Base-by-base conservation (phyloP, 441 rosid genomes). In the Metrosideros polymorpha region DNA sequence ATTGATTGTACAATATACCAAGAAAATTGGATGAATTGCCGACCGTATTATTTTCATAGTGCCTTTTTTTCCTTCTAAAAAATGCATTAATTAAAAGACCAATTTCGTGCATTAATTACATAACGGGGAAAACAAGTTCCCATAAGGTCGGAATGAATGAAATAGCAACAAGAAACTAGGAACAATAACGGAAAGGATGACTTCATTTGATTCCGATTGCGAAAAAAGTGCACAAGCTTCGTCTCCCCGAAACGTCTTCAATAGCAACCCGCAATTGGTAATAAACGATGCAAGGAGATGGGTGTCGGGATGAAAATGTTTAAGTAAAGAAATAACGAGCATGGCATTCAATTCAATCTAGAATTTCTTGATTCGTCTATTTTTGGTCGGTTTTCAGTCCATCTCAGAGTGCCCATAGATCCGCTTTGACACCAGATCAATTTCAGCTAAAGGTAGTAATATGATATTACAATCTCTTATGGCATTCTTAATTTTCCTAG, bases 31-130 rank as follows among this genome's bases (percentile, higher is more conserved):
- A 61, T 7, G 9, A 2, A 59, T 6, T 19, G 19, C n/a, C 75
- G 4, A 15, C 32, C 43, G 2, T 1, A 17, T n/a, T n/a, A n/a
- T 39, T 32, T 19, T 22, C 43, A 24, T 0, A 2, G 1, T 30
- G 22, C n/a, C 7, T 30, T 15, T 29, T 6, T 59, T 14, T 14
- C 1, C 35, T 30, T 30, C 39, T 17, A 3, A 1, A 29, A 61
- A 14, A 18, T 32, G 12, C 25, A 0, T 32, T 30, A 2, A 61
- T 61, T 17, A 17, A 30, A 61, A 30, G 22, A 61, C 24, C 18
- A 4, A 29, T 12, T 4, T 0, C 2, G 6, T 17, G 17, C 1
- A 1, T 15, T 5, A 6, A 0, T 10, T 2, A 25, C 15, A 2
- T 5, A 25, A 55, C 6, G 6, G 25, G 1, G 14, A 6, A 9